A percentile compares a stretch with the other conserved stretches of the same genome.
Conservation (phyloP, 2,329 filamentous ascomycete genomes). For the Xylaria sp. region DNA sequence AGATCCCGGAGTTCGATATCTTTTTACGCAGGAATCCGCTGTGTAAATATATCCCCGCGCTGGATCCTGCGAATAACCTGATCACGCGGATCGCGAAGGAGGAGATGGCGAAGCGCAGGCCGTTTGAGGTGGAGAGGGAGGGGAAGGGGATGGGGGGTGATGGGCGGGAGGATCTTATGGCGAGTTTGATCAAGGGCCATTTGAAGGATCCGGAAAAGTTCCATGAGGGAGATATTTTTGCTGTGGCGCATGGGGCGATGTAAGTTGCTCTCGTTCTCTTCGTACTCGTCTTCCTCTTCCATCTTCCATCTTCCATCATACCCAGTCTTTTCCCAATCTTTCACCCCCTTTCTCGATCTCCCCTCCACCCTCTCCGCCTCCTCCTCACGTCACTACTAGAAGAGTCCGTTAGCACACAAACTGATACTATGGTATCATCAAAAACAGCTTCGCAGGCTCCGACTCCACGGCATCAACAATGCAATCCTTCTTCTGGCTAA, state of each 20-base stretch:
- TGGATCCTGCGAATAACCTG: slow-evolving; percentile 52
- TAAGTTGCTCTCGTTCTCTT: slow-evolving; percentile 40
- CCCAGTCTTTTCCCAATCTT: too few species aligned
- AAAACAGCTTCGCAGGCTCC: slow-evolving; percentile 60
- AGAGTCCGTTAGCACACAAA: too few species aligned
- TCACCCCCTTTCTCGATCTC: too few species aligned
- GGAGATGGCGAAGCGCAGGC: slow-evolving; percentile 53
- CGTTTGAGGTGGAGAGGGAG: slow-evolving; percentile 53
- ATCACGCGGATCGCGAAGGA: slow-evolving; percentile 59
- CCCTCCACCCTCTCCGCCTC: too few species aligned
- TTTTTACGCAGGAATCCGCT: slow-evolving; percentile 57
- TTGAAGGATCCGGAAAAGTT: slow-evolving; percentile 56
- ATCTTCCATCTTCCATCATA: too few species aligned
- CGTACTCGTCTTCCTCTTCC: background rate
- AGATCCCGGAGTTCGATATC: slow-evolving; percentile 56
- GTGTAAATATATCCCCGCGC: slow-evolving; percentile 46
- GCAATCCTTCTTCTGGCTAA: slow-evolving; percentile 61
- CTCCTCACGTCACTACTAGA: too few species aligned
- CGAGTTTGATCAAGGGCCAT: slow-evolving; percentile 58
- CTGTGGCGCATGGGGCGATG: slow-evolving; percentile 63
- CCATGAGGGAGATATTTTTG: slow-evolving; percentile 59
- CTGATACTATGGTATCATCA: too few species aligned
- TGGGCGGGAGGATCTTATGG: slow-evolving; percentile 56
- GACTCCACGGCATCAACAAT: slow-evolving; percentile 66
- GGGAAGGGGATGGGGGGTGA: slow-evolving; percentile 48